Conservation (phyloP, 768 basidiomycete species). For the Cystobasidium ongulense region DNA sequence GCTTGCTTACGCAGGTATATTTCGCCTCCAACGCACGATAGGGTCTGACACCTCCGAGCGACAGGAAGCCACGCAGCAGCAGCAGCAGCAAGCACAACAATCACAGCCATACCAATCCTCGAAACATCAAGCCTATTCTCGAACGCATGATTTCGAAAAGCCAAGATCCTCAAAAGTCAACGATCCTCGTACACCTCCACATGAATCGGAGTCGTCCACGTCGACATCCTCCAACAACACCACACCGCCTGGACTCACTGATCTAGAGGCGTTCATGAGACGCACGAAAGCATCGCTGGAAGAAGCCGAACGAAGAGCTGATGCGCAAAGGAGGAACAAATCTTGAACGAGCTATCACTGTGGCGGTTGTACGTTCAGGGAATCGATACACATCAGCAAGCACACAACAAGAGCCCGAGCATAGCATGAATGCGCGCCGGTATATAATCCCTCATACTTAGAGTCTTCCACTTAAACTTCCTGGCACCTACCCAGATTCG, state of each 20-base stretch:
- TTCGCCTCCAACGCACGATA: background rate
- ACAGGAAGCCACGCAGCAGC: background rate
- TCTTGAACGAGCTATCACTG: background rate
- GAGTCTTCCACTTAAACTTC: too few species aligned
- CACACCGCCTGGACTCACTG: background rate
- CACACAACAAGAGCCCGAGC: too few species aligned
- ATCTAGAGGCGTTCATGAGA: conserved; percentile 8
- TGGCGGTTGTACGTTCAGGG: background rate
- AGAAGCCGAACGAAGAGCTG: conserved; percentile 22
- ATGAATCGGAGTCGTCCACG: background rate
- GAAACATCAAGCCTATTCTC: background rate
- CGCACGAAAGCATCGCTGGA: conserved; percentile 5
- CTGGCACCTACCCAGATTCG: too few species aligned
- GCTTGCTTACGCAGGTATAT: conserved; percentile 2
- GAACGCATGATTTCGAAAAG: conserved; percentile 16
- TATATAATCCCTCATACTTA: too few species aligned
- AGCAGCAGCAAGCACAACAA: background rate
- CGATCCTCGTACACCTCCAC: background rate
- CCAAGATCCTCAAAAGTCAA: background rate
- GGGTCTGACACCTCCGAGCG: background rate
- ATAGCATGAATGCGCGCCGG: too few species aligned
- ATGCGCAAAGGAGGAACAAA: background rate
- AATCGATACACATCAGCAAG: background rate
- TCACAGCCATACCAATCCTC: background rate
- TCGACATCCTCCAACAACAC: background rate